Base-by-base conservation (phyloP, 495 filamentous ascomycete species). In the Wilcoxina mikolae region DNA sequence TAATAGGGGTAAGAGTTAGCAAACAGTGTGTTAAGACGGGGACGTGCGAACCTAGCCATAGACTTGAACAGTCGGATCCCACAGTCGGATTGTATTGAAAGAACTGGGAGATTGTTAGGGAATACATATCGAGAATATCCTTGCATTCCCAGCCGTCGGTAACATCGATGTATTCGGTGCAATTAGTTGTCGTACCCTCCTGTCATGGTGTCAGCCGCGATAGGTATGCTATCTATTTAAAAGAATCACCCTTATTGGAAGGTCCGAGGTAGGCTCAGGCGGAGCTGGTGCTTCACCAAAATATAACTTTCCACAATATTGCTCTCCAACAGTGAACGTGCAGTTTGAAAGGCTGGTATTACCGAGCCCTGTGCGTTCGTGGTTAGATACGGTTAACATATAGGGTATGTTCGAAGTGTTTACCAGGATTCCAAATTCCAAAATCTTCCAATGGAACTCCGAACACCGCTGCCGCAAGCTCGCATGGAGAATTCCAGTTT, bases 21-120 rank as follows among this genome's bases (percentile, higher is more conserved):
- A 51, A 23, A 15, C 4, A 12, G 9, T 24, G 22, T 41, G 5
- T 24, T 17, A n/a, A n/a, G n/a, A n/a, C n/a, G n/a, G n/a, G n/a
- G n/a, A n/a, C n/a, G n/a, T n/a, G n/a, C n/a, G n/a, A n/a, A n/a
- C n/a, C n/a, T n/a, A n/a, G 42, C 53, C 53, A 55, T 5, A 55
- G 26, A 18, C 22, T 26, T 22, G 22, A 18, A 38, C 29, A 35
- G 41, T 39, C 29, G 15, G 50, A 3, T 22, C 27, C 29, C 23
- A 54, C 51, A 18, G 27, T 1, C 12, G 49, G 35, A 33, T 48
- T 33, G 2, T 3, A 3, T 12, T 27, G 5, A 11, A 33, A 50
- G 29, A 65, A 58, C 10, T 56, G 2, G 20, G 54, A 42, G 26
- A 59, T 41, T 18, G 57, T 51, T 23, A 59, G 26, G 3, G 27